Base-by-base conservation (phyloP, 345 rosid genomes). In the Conringia planisiliqua region DNA sequence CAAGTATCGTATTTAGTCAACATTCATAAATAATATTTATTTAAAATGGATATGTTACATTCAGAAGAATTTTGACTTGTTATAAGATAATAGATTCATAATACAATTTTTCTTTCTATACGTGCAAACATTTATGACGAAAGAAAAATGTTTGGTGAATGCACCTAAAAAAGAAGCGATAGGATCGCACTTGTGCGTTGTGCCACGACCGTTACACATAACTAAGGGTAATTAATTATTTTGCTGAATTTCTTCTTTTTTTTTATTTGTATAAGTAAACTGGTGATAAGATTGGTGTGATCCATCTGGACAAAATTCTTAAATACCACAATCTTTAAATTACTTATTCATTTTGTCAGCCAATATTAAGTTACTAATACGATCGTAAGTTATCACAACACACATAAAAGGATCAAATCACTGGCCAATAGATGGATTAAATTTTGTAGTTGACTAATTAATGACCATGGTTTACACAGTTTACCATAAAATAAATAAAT, bases 161-260 rank as follows among this genome's bases (percentile, higher is more conserved):
- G 66, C 58, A 74, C 51, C 71, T 35, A 56, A 56, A 33, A 30
- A 14, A 35, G 14, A 55, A 55, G 14, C 5, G 22, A 7, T 17
- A 16, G 3, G 56, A 74, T 22, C 1, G 24, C 60, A 56, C 4
- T 55, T 56, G 78, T 68, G 58, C 17, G n/a, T 64, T 18, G 39
- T 70, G 66, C 7, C 43, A 72, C 62, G 63, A 72, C 43, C 54
- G 50, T 72, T 51, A 27, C 71, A 44, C 30, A 30, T 64, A 32
- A 40, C 11, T 3, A 42, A 52, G 40, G 7, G 27, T n/a, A n/a
- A n/a, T n/a, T n/a, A n/a, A 7, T 7, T 12, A 11, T 50, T 20
- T 50, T 33, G 59, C 14, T 13, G 29, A 48, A 8, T 17, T 32
- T 17, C 10, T 48, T 47, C 10, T 50, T 3, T 0, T 17, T 32